Base-by-base conservation (phyloP, 768 basidiomycete species). In the Dictyophora rubrovolvata region DNA sequence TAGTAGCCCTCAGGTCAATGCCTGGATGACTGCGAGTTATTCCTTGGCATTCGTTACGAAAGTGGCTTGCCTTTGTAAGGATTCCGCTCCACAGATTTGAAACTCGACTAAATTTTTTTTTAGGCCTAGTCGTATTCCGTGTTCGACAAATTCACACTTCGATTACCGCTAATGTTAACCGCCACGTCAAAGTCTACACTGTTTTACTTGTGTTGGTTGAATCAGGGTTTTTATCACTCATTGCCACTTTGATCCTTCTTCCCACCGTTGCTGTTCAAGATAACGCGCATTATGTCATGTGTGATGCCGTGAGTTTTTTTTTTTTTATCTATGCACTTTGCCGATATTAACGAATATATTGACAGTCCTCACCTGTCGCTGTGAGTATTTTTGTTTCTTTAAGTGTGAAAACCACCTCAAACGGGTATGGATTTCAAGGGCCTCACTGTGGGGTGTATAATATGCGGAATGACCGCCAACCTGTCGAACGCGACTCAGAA, bases 261-360 rank as follows among this genome's bases (percentile, higher is more conserved):
- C 48, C 48, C 12, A 58, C 33, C 21, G 48, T 58, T 23, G 56
- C 51, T 22, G 10, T 48, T 18, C 12, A 34, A 28, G 7, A 17
- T 34, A 51, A 58, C 20, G 56, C 56, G 23, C 56, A 51, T 52
- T n/a, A 52, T 35, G 50, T 58, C 33, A 36, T 58, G 17, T 58
- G 47, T 14, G 56, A 58, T 58, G 56, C 23, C 35, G 56, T 58
- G 50, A 50, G 56, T n/a, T n/a, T n/a, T 58, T 18, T 58, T n/a
- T n/a, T 10, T 21, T n/a, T 10, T 50, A 21, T 2, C 11, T 28
- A 20, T 48, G n/a, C 20, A 17, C 33, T n/a, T n/a, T n/a, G n/a
- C 21, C 3, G 8, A n/a, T 16, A 18, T 16, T n/a, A 16, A 22
- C 47, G 37, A 56, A 49, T 20, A 16, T 16, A 50, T 58, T 22